Base-by-base conservation (phyloP, 805 yeast genomes). In the Danielozyma ontarioensis region DNA sequence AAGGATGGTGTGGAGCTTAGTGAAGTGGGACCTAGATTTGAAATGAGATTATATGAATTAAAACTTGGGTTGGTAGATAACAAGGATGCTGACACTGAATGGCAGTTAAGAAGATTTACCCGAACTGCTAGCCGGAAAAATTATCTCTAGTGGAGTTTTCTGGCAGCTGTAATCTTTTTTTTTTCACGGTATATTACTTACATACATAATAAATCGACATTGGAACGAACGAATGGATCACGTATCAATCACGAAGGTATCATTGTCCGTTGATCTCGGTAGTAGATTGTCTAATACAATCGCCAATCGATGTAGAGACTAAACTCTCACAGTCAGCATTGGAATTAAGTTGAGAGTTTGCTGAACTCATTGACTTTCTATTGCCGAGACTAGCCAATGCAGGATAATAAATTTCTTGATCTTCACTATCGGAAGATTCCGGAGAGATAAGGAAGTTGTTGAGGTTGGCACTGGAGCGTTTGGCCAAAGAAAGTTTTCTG, bases 21-120 rank as follows among this genome's bases (percentile, higher is more conserved):
- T 37, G 99, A 93, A 57, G 83, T 93, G 24, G 99, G 99, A 0
- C 99, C 99, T n/a, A 70, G 99, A 42, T 93, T 93, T 50, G 98
- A 93, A 61, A 89, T 93, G 97, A 76, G 88, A 55, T 64, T 93
- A 44, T 93, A 78, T 56, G 97, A 90, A 58, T 64, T 93, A 44
- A 75, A 80, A 51, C 69, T 93, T 45, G 97, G 99, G 3, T 86
- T 96, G 27, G 60, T 90, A 42, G 98, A 93, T 47, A 88, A 90
- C 57, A 85, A 85, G 63, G 97, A 93, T 57, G 96, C 97, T 8
- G 98, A 93, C 52, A 78, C 86, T n/a, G 99, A 93, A 57, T 93
- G 97, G 97, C 84, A 85, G 66, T 68, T 85, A 48, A 76, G 95
- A 59, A 79, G 97, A 49, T 93, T 89, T 49, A 86, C 88, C 29